Conservation (phyloP, 176 grass and related monocot species). For the Phoenix dactylifera region DNA sequence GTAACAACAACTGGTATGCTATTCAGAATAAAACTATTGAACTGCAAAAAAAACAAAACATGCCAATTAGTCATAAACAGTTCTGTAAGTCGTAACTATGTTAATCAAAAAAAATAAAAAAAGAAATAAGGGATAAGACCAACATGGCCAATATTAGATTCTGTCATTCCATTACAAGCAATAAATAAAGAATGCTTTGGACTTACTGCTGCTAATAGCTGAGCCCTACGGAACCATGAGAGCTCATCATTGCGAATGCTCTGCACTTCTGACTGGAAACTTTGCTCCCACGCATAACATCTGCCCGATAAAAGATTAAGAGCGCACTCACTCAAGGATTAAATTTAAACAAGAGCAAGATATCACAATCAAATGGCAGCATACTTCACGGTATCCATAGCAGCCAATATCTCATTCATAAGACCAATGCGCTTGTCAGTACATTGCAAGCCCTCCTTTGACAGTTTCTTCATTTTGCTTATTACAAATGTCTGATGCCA, state of each 20-base stretch:
- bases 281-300: conserved; percentile 98
- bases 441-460: conserved; percentile 89
- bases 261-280: conserved; percentile 94
- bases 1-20: conserved; percentile 88
- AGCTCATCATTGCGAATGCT: conserved; percentile 88
- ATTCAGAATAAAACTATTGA: conserved; percentile 95
- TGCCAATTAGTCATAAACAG: conserved; percentile 11
- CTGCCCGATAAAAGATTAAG: conserved; percentile 27
- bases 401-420: conserved; percentile 99
- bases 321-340: background rate
- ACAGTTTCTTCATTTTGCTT: conserved; percentile 90
- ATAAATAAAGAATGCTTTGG: background rate
- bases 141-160: conserved; percentile 6
- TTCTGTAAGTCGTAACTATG: no score
- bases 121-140: background rate
- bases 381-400: conserved; percentile 99
- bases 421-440: conserved; percentile 95
- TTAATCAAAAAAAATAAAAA: background rate
- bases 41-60: conserved; percentile 41
- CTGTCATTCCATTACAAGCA: background rate
- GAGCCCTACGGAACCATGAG: conserved; percentile 93
- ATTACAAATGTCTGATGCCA: conserved; percentile 68
- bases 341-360: background rate
- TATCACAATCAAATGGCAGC: conserved; percentile 22
- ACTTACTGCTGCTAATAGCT: conserved; percentile 77